Evolutionary conservation across 257 asterid species (phyloP), one percentile per base, ranked within the genome.

Genomic region (Nyctanthes arbortristis): DNA sequence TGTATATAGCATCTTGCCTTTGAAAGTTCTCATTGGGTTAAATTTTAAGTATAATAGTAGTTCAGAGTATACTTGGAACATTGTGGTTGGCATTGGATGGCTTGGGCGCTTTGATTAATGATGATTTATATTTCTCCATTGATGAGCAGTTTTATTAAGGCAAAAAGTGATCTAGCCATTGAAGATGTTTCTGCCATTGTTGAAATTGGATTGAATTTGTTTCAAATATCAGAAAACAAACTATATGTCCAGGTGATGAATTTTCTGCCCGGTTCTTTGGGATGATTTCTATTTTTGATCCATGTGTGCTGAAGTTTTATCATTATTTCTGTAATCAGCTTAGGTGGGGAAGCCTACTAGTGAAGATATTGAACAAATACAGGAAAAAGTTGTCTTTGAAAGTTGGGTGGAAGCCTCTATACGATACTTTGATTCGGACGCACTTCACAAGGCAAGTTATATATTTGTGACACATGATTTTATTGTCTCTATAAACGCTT

Each of bases 331-430:
- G 75, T 75, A 65, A 72, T 76, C 81, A 94, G 99, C 96, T 89
- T 84, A 89, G 95, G 87, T 94, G 99, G 99, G 99, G 96, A 82
- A 81, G 81, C 73, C 73, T 94, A 70, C 75, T 94, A 83, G 97
- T 94, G 75, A 91, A 79, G 75, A 40, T 89, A 65, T 73, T 94
- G 85, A 88, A 91, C 79, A 94, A 89, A 72, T 91, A 84, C 83
- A 81, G 95, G 80, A 91, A 85, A 80, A 91, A 78, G 79, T 70
- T 94, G 74, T 81, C 89, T 79, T 71, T 94, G 77, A 72, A 81
- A 76, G 82, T 91, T 75, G 95, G 83, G 69, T 94, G 99, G 99
- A 84, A 93, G 81, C 97, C 95, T 61, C 78, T 94, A 34, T 91
- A 89, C 61, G 88, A 94, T 68, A 86, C 88, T 72, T 77, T 94